Percentiles rank a stretch among this genome's conserved stretches.
Evolutionary conservation across 139 green algal species (phyloP).

Genomic region (Klebsormidium nitens): DNA sequence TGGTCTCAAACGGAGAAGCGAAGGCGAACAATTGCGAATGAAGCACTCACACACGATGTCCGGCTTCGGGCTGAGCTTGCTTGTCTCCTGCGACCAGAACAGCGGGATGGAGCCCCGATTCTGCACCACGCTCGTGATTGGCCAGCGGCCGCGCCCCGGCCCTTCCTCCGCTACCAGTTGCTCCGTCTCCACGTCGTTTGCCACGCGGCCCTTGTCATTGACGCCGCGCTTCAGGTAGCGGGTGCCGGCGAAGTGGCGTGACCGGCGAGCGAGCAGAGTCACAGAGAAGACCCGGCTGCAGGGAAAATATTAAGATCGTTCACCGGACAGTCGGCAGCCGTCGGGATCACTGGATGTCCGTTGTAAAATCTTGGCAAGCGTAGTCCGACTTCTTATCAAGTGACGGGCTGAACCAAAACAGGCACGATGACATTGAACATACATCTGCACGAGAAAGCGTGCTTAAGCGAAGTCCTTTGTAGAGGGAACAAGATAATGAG

Average conservation of each 20-base stretch:
- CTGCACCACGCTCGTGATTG: slow-evolving; percentile 37
- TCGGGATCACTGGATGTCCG: no score
- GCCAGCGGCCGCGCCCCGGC: not conserved
- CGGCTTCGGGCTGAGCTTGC: slow-evolving; percentile 39
- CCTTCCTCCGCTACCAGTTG: slow-evolving; percentile 51
- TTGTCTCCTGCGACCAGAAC: slow-evolving; percentile 81
- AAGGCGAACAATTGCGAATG: no score
- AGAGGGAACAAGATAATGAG: no score
- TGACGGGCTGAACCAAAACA: no score
- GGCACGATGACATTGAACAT: no score
- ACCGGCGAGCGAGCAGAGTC: slow-evolving; percentile 82
- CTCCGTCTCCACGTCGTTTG: slow-evolving; percentile 95
- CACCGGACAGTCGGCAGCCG: no score
- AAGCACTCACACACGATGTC: slow-evolving; percentile 42
- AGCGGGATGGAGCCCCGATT: slow-evolving; percentile 67
- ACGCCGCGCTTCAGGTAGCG: slow-evolving; percentile 89
- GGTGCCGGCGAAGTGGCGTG: slow-evolving; percentile 89
- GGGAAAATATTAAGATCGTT: no score
- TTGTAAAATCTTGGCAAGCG: no score
- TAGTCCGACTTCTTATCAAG: no score
- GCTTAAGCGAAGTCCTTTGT: no score
- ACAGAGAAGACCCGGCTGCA: slow-evolving; percentile 72
- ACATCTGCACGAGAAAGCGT: no score
- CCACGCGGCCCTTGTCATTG: slow-evolving; percentile 74
- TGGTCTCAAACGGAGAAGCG: no score